Evolutionary conservation across 2,329 filamentous ascomycete species (phyloP).

Genomic region (Talaromyces sp.): DNA sequence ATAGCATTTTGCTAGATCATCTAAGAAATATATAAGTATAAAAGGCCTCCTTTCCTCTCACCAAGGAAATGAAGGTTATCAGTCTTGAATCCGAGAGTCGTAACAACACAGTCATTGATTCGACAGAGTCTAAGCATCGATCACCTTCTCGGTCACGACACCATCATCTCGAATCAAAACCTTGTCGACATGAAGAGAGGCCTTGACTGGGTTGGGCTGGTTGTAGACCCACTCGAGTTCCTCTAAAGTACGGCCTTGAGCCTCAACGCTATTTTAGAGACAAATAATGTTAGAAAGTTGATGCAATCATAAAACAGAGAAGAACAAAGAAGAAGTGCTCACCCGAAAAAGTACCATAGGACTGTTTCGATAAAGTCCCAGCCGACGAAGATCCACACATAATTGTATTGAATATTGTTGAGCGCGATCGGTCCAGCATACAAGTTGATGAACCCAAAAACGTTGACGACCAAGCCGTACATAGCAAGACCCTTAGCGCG

Average conservation of each 20-base stretch:
- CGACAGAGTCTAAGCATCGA: conserved; percentile 19
- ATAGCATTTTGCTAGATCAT: background rate
- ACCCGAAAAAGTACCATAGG: conserved; percentile 26
- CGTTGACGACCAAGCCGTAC: conserved; percentile 14
- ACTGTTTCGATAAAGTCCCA: conserved; percentile 15
- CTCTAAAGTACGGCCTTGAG: conserved; percentile 16
- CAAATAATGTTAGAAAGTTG: background rate
- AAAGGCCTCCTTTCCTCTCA: background rate
- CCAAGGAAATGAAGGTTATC: background rate
- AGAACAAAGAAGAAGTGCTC: conserved; percentile 20
- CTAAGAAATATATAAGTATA: background rate
- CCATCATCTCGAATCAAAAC: conserved; percentile 48
- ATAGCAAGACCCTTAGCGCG: conserved; percentile 17
- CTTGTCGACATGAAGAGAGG: conserved; percentile 49
- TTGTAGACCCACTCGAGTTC: conserved; percentile 18
- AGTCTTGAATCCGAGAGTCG: background rate
- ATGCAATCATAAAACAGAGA: background rate
- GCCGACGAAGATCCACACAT: conserved; percentile 23
- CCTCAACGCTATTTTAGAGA: conserved; percentile 26
- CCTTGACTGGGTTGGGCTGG: conserved; percentile 39
- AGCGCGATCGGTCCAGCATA: conserved; percentile 23
- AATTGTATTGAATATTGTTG: conserved; percentile 38
- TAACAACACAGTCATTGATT: background rate
- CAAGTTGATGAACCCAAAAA: conserved; percentile 27
- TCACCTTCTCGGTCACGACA: conserved; percentile 48